Evolutionary conservation across 306 rosid genomes (phyloP).

Genomic region (Lathyrus sativus): DNA sequence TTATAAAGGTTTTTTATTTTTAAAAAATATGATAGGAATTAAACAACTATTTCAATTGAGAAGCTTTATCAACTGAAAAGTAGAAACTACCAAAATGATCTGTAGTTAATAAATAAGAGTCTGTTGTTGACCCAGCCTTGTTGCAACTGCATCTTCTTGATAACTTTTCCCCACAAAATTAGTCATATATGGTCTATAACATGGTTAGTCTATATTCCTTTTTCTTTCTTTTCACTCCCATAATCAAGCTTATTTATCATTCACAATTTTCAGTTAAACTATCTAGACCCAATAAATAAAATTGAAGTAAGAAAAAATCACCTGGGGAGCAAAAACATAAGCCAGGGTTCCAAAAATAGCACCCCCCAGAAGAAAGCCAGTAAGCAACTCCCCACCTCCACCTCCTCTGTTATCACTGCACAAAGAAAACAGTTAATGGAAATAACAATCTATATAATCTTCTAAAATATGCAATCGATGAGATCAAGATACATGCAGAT

Average conservation of each 20-base stretch:
- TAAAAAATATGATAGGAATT: neutral
- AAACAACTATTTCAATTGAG: neutral
- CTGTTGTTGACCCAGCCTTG: neutral
- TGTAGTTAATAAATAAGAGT: neutral
- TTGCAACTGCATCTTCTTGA: neutral
- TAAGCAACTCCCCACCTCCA: slow-evolving; percentile 81
- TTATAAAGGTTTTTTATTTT: neutral
- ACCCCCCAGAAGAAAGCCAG: slow-evolving; percentile 91
- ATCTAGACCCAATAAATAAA: slow-evolving; percentile 25
- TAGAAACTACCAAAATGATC: slow-evolving; percentile 1
- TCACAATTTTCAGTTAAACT: slow-evolving; percentile 20
- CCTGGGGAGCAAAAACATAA: slow-evolving; percentile 95
- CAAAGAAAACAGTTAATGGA: slow-evolving; percentile 32
- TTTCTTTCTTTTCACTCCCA: neutral
- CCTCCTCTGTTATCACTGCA: slow-evolving; percentile 61
- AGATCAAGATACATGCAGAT: neutral
- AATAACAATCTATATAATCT: slow-evolving; percentile 9
- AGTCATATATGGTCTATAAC: slow-evolving; percentile 1
- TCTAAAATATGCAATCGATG: slow-evolving; percentile 25
- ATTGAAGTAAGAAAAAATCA: slow-evolving; percentile 39
- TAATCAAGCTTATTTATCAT: slow-evolving; percentile 17
- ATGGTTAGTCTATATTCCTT: neutral
- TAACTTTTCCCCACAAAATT: neutral
- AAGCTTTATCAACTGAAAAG: neutral
- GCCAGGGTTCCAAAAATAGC: slow-evolving; percentile 85